Percentiles rank a stretch among this genome's conserved stretches.
Evolutionary conservation across 2,329 filamentous ascomycete genomes (phyloP).

Genomic region (Davidsoniella neocaledoniae): DNA sequence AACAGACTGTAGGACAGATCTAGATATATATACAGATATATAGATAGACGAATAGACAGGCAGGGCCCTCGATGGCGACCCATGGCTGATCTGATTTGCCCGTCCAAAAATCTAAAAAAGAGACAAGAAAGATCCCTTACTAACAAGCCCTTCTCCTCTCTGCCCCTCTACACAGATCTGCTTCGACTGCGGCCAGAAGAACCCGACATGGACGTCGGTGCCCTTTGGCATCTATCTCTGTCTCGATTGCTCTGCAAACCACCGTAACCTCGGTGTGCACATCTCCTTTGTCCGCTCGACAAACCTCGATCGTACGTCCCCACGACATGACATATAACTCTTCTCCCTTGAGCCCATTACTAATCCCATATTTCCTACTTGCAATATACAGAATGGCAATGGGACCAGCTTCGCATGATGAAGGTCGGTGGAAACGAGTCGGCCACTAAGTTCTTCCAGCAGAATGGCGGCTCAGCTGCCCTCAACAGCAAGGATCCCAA

Average conservation of each 20-base stretch:
- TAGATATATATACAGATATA: too few species aligned
- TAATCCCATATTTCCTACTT: slow-evolving; percentile 11
- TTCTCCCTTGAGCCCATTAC: background rate
- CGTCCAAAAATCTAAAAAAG: too few species aligned
- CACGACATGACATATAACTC: background rate
- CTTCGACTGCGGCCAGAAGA: slow-evolving; percentile 96
- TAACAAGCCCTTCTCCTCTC: too few species aligned
- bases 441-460: slow-evolving; percentile 95
- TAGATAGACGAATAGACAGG: too few species aligned
- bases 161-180: slow-evolving; percentile 47
- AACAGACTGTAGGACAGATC: too few species aligned
- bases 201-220: slow-evolving; percentile 95
- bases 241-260: slow-evolving; percentile 91
- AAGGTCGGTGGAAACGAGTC: slow-evolving; percentile 98
- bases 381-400: slow-evolving; percentile 66
- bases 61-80: too few species aligned
- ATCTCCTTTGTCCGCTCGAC: slow-evolving; percentile 98
- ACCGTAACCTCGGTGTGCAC: slow-evolving; percentile 94
- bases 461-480: slow-evolving; percentile 84
- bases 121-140: too few species aligned
- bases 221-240: slow-evolving; percentile 96
- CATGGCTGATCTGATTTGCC: slow-evolving; percentile 5
- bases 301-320: slow-evolving; percentile 84
- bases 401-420: slow-evolving; percentile 93
- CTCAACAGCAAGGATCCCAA: slow-evolving; percentile 93